Evolutionary conservation across 106 monocot species (phyloP), one percentile per base, ranked within the genome.

Genomic region (Apostasia ramifera): DNA sequence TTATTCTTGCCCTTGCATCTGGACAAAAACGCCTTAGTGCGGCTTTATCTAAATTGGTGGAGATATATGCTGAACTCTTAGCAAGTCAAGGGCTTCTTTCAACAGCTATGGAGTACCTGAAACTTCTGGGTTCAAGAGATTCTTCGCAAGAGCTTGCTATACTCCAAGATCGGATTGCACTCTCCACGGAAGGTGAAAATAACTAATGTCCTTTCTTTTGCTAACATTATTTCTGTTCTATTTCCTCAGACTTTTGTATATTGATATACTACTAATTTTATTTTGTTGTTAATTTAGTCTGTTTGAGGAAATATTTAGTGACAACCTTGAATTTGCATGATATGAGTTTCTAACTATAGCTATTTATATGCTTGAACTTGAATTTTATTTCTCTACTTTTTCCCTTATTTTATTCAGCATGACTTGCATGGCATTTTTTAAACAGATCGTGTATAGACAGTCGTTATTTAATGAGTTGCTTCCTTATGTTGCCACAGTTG

Each of bases 71-170:
- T 68, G 97, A 98, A 77, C 61, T 98, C 37, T 74, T 98, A 48
- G 97, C 91, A 41, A 92, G 87, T 72, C 97, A 98, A 74, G 97
- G 97, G n/a, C 97, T 92, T 73, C 92, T 98, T 58, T 85, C 79
- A 58, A 90, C 85, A 51, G 97, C 97, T 50, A 87, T 98, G 90
- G 92, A 87, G 39, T 98, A 93, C 73, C 47, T 98, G 51, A 90
- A 93, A 79, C 81, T 92, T 49, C 78, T 98, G 66, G 89, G 85
- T 41, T 81, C 87, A 6, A 85, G 89, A 14, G 82, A 81, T 58
- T 83, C 77, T 71, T 85, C 90, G 0, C 73, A 76, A 67, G 92
- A 98, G 69, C 92, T 98, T 66, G 70, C 82, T 51, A 90, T 98
- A 44, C 72, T 98, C 67, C 82, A 59, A 73, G 73, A 98, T 69